These are phyloP conservation scores for Letharia columbiana DNA, from an alignment of 495 filamentous ascomycete genomes.

Conservation along the genomic window DNA sequence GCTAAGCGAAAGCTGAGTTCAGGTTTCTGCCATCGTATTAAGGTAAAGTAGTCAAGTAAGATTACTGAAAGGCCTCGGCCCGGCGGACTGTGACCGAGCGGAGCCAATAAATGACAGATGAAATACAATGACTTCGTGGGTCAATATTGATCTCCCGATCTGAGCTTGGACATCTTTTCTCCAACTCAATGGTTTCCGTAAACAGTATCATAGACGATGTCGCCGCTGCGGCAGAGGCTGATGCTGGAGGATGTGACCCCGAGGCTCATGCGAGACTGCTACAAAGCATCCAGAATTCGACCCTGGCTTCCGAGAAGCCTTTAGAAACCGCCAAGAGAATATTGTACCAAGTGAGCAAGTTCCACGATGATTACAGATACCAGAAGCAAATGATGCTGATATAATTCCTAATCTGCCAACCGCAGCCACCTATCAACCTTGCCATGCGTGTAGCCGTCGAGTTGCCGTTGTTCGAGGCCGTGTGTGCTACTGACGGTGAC, in stretches of 20 bases:
- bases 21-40: too few relatives aligned
- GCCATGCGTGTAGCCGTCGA: constrained; percentile 16
- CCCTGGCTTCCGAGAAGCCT: constrained; percentile 26
- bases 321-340: constrained; percentile 27
- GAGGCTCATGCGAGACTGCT: constrained; percentile 25
- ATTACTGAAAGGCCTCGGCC: too few relatives aligned
- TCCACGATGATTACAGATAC: not conserved
- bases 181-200: not conserved
- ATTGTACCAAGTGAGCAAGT: constrained; percentile 25
- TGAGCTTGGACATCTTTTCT: too few relatives aligned
- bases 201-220: constrained; percentile 16
- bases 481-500: constrained; percentile 14
- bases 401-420: not conserved
- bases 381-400: too few relatives aligned
- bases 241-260: constrained; percentile 16
- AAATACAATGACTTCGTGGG: too few relatives aligned
- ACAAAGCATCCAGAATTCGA: constrained; percentile 24
- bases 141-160: too few relatives aligned
- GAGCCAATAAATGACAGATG: too few relatives aligned
- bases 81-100: too few relatives aligned
- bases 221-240: constrained; percentile 20
- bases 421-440: constrained; percentile 13
- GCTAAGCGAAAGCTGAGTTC: too few relatives aligned
- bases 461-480: constrained; percentile 7
- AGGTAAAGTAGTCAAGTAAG: too few relatives aligned